Conservation (phyloP, 768 basidiomycete species). For the Leucosporidium creatinivorum region DNA sequence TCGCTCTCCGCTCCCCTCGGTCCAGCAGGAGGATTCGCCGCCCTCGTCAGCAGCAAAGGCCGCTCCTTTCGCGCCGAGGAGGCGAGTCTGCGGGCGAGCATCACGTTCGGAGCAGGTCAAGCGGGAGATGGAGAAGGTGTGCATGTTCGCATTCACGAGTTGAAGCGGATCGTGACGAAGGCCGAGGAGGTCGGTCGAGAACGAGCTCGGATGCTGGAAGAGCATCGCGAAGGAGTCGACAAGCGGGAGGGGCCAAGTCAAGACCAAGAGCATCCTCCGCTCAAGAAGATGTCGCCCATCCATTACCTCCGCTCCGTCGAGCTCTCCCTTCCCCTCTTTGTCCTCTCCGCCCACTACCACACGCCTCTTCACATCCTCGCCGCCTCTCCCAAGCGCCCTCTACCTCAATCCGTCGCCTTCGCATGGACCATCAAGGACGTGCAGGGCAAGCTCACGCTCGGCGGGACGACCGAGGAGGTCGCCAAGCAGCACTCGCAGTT, state of each 20-base stretch:
- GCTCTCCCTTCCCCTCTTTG: slow-evolving; percentile 9
- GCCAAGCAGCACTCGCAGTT: slow-evolving; percentile 12
- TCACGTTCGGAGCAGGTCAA: background rate
- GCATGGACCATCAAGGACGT: slow-evolving; percentile 11
- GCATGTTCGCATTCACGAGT: slow-evolving; percentile 17
- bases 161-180: slow-evolving; percentile 4
- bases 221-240: background rate
- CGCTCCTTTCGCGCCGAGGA: slow-evolving; percentile 1
- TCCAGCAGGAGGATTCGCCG: background rate
- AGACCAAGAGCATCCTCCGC: too few relatives aligned
- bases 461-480: background rate
- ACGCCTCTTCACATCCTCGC: slow-evolving; percentile 10
- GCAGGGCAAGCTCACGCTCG: slow-evolving; percentile 5
- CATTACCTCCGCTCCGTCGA: slow-evolving; percentile 8
- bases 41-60: background rate
- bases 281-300: background rate
- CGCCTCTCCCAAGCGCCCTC: background rate
- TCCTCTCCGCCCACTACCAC: slow-evolving; percentile 23
- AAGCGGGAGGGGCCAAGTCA: background rate
- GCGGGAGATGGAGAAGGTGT: background rate
- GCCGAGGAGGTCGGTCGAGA: background rate
- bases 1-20: background rate
- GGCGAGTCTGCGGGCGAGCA: background rate
- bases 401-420: slow-evolving; percentile 21
- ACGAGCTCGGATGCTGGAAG: background rate